Percentiles rank a stretch among this genome's conserved stretches.
Evolutionary conservation across 306 rosid species (phyloP).

Genomic region (Crataegus laevigata): DNA sequence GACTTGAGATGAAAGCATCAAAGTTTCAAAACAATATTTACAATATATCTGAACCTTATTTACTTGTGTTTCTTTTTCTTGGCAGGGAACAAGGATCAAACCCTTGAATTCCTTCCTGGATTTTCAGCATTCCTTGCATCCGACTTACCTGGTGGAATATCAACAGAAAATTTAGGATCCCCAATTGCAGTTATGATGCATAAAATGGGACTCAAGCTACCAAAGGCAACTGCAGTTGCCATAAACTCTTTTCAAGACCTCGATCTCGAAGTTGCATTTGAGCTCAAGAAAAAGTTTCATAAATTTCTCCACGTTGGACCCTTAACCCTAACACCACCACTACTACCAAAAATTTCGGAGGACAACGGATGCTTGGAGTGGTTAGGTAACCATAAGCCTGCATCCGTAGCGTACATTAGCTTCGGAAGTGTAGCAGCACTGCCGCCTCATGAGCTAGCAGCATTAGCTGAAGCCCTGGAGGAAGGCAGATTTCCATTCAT

Average conservation of each 20-base stretch:
- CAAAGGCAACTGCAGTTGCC: conserved; percentile 44
- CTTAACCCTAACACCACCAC: conserved; percentile 26
- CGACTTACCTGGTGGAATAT: conserved; percentile 45
- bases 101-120: conserved; percentile 42
- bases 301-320: conserved; percentile 55
- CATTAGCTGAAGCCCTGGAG: conserved; percentile 43
- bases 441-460: conserved; percentile 41
- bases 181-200: conserved; percentile 35
- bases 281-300: conserved; percentile 21
- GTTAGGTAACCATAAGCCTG: conserved; percentile 28
- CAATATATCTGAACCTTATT: background rate
- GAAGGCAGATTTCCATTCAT: conserved; percentile 36
- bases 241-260: conserved; percentile 50
- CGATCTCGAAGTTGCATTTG: conserved; percentile 7
- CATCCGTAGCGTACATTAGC: conserved; percentile 45
- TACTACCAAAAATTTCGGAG: conserved; percentile 3
- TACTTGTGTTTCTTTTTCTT: background rate
- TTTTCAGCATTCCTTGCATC: conserved; percentile 19
- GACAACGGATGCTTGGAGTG: conserved; percentile 42
- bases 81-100: conserved; percentile 11
- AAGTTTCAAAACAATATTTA: background rate
- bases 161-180: background rate
- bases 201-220: conserved; percentile 46
- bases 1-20: background rate
- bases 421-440: conserved; percentile 39